These are phyloP conservation scores for Globisporangium camurandrum DNA, from an alignment of 352 stramenopile genomes.

Conservation along the genomic window DNA sequence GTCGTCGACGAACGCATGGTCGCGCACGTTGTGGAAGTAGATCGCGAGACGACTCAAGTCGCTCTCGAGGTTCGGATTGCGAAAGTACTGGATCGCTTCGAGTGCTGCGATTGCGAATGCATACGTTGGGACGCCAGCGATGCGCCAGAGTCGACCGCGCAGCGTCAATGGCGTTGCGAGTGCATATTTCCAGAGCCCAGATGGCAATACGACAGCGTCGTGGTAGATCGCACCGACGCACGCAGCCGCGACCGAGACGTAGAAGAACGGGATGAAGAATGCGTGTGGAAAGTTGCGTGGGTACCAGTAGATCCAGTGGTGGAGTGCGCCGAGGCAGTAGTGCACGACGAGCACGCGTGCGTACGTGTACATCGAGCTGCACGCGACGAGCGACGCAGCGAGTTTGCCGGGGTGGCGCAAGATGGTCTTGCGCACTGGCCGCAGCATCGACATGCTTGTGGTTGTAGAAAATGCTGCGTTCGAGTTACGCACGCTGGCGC, in stretches of 20 bases:
- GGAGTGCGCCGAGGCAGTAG: slow-evolving; percentile 30
- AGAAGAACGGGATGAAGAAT: slow-evolving; percentile 54
- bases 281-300: slow-evolving; percentile 46
- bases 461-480: too few species aligned
- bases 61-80: slow-evolving; percentile 36
- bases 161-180: slow-evolving; percentile 60
- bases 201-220: slow-evolving; percentile 21
- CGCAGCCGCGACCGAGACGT: slow-evolving; percentile 24
- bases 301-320: slow-evolving; percentile 44
- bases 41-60: slow-evolving; percentile 24
- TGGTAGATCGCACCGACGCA: slow-evolving; percentile 36
- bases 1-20: slow-evolving; percentile 22
- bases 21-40: slow-evolving; percentile 27
- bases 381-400: slow-evolving; percentile 31
- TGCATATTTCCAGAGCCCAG: slow-evolving; percentile 51
- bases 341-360: slow-evolving; percentile 60
- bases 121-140: slow-evolving; percentile 64
- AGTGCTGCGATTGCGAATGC: slow-evolving; percentile 41
- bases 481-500: too few species aligned
- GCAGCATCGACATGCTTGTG: too few species aligned
- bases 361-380: slow-evolving; percentile 61
- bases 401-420: slow-evolving; percentile 57
- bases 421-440: slow-evolving; percentile 39
- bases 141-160: slow-evolving; percentile 31
- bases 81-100: slow-evolving; percentile 41